Evolutionary conservation across 2,329 filamentous ascomycete species (phyloP), one percentile per base, ranked within the genome.

Genomic region (Mycogone perniciosa): DNA sequence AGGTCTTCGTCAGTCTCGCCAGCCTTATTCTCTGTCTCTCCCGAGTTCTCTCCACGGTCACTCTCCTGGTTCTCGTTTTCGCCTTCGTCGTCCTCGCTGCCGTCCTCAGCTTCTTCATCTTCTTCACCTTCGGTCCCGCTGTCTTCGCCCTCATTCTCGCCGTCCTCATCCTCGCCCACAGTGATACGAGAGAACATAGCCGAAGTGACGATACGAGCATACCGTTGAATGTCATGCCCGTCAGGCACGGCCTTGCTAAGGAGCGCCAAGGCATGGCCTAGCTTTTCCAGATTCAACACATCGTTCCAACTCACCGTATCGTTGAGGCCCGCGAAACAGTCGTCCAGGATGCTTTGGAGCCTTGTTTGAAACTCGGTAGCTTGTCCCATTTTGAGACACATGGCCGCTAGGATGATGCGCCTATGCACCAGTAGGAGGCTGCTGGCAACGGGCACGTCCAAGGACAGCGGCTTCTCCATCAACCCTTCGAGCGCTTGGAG

Each of bases 231-330:
- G 13, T 54, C 52, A 4, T 57, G 46, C 0, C 53, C 52, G 0
- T 55, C 47, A 5, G 46, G 50, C 5, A 56, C 9, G 2, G 51
- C 45, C 4, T 52, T 48, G 20, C 57, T 49, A 11, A 63, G 46
- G 9, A 61, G 49, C 1, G 33, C 44, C 1, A 64, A 50, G 1
- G 59, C 53, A 7, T 49, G 44, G 1, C 56, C 53, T 3, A 62
- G 53, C 7, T 42, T 53, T 8, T 48, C 33, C 30, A 63, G 37
- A 38, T 56, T 60, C 1, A 48, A 40, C 3, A 31, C 13, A 31
- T 63, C 59, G 26, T 64, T 64, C 60, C 61, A 64, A 1, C 55
- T 56, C 0, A 60, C 58, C 4, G 50, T 56, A 35, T 64, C 60
- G 7, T 35, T 48, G 3, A 64, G 41, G 0, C 50, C 59, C 0